phyloP scores from a whole-genome alignment of 169 alveolate species.

The Plasmodium malariae region DNA sequence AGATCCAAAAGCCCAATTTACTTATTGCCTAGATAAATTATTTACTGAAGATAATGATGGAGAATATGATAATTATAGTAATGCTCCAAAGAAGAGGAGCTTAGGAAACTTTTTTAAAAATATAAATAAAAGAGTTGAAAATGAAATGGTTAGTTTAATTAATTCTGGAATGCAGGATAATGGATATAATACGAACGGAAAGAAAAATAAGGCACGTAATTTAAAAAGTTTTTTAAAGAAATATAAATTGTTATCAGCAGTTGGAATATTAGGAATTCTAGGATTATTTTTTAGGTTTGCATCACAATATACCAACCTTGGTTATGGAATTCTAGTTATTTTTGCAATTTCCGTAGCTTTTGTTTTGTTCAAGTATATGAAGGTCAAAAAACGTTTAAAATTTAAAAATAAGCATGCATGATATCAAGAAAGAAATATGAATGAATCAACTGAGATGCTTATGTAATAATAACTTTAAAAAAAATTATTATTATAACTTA shows the following conservation, averaged over 20 bases:
- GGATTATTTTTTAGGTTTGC: background rate
- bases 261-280: background rate
- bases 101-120: no score
- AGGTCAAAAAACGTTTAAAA: no score
- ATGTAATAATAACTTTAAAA: no score
- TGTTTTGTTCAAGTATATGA: no score
- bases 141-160: conserved; percentile 4
- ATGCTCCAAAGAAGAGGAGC: no score
- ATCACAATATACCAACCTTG: background rate
- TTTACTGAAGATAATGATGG: no score
- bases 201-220: background rate
- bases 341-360: background rate
- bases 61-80: background rate
- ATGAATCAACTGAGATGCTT: no score
- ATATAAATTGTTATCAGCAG: background rate
- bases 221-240: no score
- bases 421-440: no score
- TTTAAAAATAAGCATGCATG: no score
- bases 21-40: background rate
- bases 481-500: no score
- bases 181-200: background rate
- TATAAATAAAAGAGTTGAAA: background rate
- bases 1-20: background rate
- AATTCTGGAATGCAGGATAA: background rate
- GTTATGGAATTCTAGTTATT: no score